Evolutionary conservation across 1,139 yeast genomes (phyloP).

Genomic region (Diutina ranongensis): DNA sequence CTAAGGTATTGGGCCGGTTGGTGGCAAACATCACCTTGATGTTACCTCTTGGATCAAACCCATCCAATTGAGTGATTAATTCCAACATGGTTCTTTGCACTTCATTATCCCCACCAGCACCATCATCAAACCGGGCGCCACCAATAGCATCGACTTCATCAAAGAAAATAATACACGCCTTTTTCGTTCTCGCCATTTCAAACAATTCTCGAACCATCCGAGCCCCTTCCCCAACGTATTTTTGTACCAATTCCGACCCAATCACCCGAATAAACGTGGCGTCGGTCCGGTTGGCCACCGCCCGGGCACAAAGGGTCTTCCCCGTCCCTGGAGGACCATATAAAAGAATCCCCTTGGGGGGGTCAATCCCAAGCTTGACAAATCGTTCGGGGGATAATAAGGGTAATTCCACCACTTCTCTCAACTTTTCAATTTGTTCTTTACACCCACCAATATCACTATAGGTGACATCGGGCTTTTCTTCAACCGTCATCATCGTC

Average conservation of each 20-base stretch:
- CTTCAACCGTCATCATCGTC: conserved; percentile 99
- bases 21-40: conserved; percentile 99
- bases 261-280: conserved; percentile 96
- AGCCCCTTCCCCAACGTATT: conserved; percentile 98
- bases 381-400: conserved; percentile 90
- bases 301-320: conserved; percentile 94
- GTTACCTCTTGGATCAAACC: conserved; percentile 96
- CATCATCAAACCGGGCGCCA: conserved; percentile 97
- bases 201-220: conserved; percentile 97
- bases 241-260: conserved; percentile 95
- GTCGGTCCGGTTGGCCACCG: conserved; percentile 97
- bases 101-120: conserved; percentile 99
- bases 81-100: conserved; percentile 99
- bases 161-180: conserved; percentile 91
- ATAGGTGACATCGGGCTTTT: conserved; percentile 87
- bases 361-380: conserved; percentile 93
- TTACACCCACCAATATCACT: conserved; percentile 96
- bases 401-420: conserved; percentile 96
- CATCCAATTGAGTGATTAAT: conserved; percentile 91
- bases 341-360: conserved; percentile 91
- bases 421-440: conserved; percentile 91
- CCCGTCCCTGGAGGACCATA: conserved; percentile 99
- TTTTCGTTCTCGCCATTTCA: conserved; percentile 97
- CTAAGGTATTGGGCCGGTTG: conserved; percentile 93
- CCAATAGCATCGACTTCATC: conserved; percentile 99